Conservation (phyloP, 306 rosid species). For the Castanea sativa region DNA sequence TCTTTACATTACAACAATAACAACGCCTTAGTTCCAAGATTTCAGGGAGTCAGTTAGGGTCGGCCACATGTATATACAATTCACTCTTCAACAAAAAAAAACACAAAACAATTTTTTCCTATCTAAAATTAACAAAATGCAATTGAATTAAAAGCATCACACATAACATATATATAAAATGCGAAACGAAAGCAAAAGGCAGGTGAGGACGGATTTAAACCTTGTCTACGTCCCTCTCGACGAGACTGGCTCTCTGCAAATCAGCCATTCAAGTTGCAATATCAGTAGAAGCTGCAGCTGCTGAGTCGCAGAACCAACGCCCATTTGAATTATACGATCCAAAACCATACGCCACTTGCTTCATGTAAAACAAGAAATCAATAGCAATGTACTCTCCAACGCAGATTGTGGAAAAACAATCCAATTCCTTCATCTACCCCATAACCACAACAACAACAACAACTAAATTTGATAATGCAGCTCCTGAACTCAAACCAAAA, state of each 20-base stretch:
- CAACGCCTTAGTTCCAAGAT: no score
- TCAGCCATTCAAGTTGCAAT: slow-evolving; percentile 95
- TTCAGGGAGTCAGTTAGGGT: no score
- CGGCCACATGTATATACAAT: no score
- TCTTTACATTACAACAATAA: no score
- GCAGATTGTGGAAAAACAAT: slow-evolving; percentile 16
- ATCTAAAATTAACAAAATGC: no score
- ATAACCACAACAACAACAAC: slow-evolving; percentile 16
- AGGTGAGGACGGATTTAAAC: slow-evolving; percentile 22
- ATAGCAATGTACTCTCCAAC: slow-evolving; percentile 15
- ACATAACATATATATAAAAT: no score
- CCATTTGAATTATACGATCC: slow-evolving; percentile 61
- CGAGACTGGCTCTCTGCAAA: slow-evolving; percentile 51
- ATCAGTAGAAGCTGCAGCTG: slow-evolving; percentile 20
- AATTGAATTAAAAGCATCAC: background rate
- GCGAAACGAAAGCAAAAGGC: no score
- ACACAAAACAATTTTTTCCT: no score
- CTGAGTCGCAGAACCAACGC: slow-evolving; percentile 50
- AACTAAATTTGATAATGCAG: slow-evolving; percentile 30
- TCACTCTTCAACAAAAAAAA: no score
- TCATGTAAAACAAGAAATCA: slow-evolving; percentile 51
- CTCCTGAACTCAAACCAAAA: slow-evolving; percentile 27
- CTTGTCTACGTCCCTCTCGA: slow-evolving; percentile 84
- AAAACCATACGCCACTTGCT: slow-evolving; percentile 37
- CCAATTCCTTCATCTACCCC: slow-evolving; percentile 41